Base-by-base conservation (phyloP, 2,329 filamentous ascomycete species). In the Coniochaeta ligniaria region DNA sequence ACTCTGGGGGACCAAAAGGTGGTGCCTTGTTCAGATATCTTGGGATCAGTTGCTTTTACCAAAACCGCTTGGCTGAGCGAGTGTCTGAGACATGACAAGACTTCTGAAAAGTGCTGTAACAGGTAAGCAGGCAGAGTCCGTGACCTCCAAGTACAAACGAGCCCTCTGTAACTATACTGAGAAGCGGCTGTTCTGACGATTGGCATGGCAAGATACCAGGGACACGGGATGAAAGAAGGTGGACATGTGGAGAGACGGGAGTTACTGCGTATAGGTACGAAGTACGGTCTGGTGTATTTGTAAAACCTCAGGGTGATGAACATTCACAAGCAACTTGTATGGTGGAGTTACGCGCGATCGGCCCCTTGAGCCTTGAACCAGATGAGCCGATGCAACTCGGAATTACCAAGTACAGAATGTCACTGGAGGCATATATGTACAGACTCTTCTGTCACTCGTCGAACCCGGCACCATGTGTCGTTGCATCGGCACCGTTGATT, bases 271-370 rank as follows among this genome's bases (percentile, higher is more conserved):
- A n/a, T n/a, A n/a, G n/a, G n/a, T n/a, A n/a, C n/a, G n/a, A n/a
- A n/a, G n/a, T n/a, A n/a, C 36, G 11, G 38, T 41, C 38, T 52
- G 22, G 11, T 8, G 47, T 52, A 52, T 52, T 52, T 26, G 47
- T 24, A 52, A 52, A 41, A 16, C 3, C 41, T 31, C 28, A 24
- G 22, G 9, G 43, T 47, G 43, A 47, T 47, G 43, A 47, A 9
- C 43, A 26, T 47, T 47, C 22, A 24, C 22, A 47, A 47, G 43
- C 22, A 6, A 47, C 26, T 8, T 28, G 24, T 52, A 24, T 52
- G 47, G 47, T 52, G 47, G 47, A 52, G 47, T 52, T 52, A 52
- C 22, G 47, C 47, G 47, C 47, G 47, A 52, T 52, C 47, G 28
- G 9, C 47, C 3, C 22, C 5, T 52, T 12, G 24, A 31, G 5